Evolutionary conservation across 306 rosid genomes (phyloP).

Genomic region (Sesbania bispinosa): DNA sequence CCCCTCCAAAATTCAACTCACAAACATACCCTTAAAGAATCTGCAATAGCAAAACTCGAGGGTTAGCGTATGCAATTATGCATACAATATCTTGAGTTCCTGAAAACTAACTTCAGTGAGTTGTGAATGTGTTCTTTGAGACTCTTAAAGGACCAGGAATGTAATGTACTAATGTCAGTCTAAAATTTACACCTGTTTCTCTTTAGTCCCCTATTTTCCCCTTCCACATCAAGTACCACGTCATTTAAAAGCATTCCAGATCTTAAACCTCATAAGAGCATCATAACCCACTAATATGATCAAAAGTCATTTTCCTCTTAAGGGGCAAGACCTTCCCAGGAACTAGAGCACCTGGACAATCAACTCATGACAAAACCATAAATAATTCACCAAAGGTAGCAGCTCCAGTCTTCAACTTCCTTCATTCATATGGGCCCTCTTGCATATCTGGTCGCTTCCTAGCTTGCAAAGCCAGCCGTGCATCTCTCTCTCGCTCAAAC

Average conservation of each 20-base stretch:
- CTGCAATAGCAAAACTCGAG: too few relatives aligned
- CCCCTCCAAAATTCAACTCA: too few relatives aligned
- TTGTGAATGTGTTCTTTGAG: too few relatives aligned
- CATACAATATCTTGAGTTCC: too few relatives aligned
- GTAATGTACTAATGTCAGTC: conserved; percentile 16
- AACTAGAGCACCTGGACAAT: conserved; percentile 7
- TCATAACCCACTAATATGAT: conserved; percentile 2
- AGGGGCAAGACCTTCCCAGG: conserved; percentile 23
- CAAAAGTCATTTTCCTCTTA: conserved; percentile 10
- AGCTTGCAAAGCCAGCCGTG: conserved; percentile 71
- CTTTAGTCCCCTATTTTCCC: neutral
- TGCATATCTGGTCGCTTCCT: conserved; percentile 82
- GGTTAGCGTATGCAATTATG: too few relatives aligned
- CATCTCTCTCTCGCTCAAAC: conserved; percentile 97
- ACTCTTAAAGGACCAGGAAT: neutral
- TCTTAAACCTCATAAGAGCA: conserved; percentile 22
- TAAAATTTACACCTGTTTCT: conserved; percentile 21
- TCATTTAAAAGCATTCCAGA: conserved; percentile 23
- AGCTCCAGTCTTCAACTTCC: conserved; percentile 4
- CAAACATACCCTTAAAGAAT: too few relatives aligned
- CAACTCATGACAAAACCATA: neutral
- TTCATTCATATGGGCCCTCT: conserved; percentile 51
- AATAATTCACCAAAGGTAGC: conserved; percentile 1
- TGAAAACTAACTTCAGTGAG: too few relatives aligned
- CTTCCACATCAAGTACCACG: neutral